Evolutionary conservation across 140 eudicot species (phyloP).

Genomic region (Erigeron philadelphicus): DNA sequence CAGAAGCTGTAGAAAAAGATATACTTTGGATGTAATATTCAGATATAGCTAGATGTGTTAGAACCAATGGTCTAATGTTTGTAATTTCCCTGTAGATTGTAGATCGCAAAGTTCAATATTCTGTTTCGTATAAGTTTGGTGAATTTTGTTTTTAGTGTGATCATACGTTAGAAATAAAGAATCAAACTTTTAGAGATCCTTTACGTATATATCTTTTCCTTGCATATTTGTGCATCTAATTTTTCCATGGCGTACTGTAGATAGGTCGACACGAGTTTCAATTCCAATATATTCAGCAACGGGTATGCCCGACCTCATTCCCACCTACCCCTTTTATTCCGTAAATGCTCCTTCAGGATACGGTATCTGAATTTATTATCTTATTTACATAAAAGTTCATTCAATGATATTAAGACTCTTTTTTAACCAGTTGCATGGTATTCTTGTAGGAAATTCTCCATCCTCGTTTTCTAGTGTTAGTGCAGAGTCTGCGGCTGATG

Average conservation of each 20-base stretch:
- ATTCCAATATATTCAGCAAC: constrained; percentile 36
- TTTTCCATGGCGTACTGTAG: constrained; percentile 26
- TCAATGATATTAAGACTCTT: not conserved
- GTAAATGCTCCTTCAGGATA: constrained; percentile 25
- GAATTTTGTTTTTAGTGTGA: not conserved
- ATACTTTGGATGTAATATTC: not conserved
- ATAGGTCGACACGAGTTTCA: constrained; percentile 37
- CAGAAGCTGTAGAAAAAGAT: not conserved
- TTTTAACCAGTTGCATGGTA: constrained; percentile 18
- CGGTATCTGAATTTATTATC: constrained; percentile 31
- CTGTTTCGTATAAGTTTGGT: not conserved
- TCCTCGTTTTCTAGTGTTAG: constrained; percentile 35
- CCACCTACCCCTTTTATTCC: constrained; percentile 24
- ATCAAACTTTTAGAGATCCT: not conserved
- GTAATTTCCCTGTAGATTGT: constrained; percentile 4
- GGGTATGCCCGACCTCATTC: constrained; percentile 26
- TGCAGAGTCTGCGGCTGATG: constrained; percentile 33
- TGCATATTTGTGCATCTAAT: constrained; percentile 16
- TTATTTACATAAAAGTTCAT: not conserved
- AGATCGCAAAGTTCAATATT: constrained; percentile 1
- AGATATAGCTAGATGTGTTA: not conserved
- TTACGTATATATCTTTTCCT: not conserved
- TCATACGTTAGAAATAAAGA: constrained; percentile 7
- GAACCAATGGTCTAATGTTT: constrained; percentile 13
- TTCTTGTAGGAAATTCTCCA: constrained; percentile 45